Percentiles rank a stretch among this genome's conserved stretches.
Evolutionary conservation across 73 alveolate species (phyloP).

Genomic region (Paramecium sexaurelia): DNA sequence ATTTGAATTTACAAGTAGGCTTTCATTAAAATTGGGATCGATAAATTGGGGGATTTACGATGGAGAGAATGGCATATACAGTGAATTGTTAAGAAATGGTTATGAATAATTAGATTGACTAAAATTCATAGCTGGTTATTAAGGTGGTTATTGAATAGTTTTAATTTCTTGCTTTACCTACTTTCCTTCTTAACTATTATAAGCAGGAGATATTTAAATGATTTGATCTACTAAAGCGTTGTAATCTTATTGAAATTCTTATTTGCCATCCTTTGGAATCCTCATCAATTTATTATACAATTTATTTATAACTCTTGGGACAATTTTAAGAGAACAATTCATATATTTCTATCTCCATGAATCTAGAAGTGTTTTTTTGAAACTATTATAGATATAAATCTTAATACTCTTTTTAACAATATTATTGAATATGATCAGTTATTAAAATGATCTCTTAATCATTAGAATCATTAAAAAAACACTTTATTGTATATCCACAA

Average conservation of each 20-base stretch:
- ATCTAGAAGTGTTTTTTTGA: neutral
- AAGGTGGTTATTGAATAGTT: neutral
- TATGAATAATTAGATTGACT: neutral
- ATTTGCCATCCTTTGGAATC: slow-evolving; percentile 50
- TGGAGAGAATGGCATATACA: neutral
- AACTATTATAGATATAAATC: neutral
- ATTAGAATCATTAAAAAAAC: slow-evolving; percentile 52
- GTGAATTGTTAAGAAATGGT: neutral
- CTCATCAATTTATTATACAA: slow-evolving; percentile 56
- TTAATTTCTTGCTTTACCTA: neutral
- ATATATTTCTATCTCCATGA: slow-evolving; percentile 55
- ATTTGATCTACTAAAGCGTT: slow-evolving; percentile 66
- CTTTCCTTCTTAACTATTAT: slow-evolving; percentile 37
- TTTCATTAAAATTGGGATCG: neutral
- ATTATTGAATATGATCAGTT: neutral
- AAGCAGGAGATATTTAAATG: slow-evolving; percentile 63
- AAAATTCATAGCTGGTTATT: neutral
- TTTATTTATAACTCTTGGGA: slow-evolving; percentile 54
- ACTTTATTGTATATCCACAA: slow-evolving; percentile 58
- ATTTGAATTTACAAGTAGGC: neutral
- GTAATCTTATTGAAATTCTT: slow-evolving; percentile 49
- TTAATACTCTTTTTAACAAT: slow-evolving; percentile 39
- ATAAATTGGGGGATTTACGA: neutral
- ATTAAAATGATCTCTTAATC: slow-evolving; percentile 42
- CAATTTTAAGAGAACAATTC: slow-evolving; percentile 52